These are phyloP conservation scores for Russula compacta DNA, from an alignment of 768 basidiomycete species.

Conservation along the genomic window DNA sequence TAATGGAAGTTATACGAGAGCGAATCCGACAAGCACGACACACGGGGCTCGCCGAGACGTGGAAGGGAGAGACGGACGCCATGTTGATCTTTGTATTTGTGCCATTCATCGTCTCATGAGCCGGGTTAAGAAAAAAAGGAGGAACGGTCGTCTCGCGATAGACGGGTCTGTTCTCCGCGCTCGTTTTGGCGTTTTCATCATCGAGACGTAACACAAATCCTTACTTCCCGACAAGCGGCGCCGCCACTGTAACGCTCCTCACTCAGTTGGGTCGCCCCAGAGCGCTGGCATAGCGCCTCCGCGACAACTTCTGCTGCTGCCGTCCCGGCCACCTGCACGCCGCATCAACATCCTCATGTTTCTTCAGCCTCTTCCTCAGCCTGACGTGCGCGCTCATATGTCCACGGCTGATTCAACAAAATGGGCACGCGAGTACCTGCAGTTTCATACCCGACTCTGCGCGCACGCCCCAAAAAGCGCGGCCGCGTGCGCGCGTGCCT, in stretches of 20 bases:
- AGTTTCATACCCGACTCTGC: too few relatives aligned
- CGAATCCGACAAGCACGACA: conserved; percentile 11
- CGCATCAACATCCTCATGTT: too few relatives aligned
- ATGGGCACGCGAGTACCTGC: too few relatives aligned
- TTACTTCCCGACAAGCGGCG: conserved; percentile 8
- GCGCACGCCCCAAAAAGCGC: conserved; percentile 1
- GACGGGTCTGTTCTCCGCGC: conserved; percentile 17
- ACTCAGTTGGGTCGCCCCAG: neutral
- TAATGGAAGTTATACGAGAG: conserved; percentile 11
- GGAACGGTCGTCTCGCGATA: neutral
- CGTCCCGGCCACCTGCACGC: too few relatives aligned
- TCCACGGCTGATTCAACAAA: too few relatives aligned
- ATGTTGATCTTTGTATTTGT: conserved; percentile 19
- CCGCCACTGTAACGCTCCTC: conserved; percentile 2
- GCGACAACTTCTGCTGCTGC: too few relatives aligned
- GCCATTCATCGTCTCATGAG: too few relatives aligned
- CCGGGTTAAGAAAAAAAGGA: too few relatives aligned
- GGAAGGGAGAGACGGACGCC: conserved; percentile 15
- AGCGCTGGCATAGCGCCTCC: too few relatives aligned
- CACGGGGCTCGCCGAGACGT: conserved; percentile 8
- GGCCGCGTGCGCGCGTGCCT: conserved; percentile 7
- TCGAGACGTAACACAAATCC: conserved; percentile 14
- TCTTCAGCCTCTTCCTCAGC: too few relatives aligned
- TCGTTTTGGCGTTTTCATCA: conserved; percentile 19
- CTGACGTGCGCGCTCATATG: too few relatives aligned